Percentiles rank a stretch among this genome's conserved stretches.
Evolutionary conservation across 2,329 filamentous ascomycete genomes (phyloP).

Genomic region (Huntiella bhutanensis): DNA sequence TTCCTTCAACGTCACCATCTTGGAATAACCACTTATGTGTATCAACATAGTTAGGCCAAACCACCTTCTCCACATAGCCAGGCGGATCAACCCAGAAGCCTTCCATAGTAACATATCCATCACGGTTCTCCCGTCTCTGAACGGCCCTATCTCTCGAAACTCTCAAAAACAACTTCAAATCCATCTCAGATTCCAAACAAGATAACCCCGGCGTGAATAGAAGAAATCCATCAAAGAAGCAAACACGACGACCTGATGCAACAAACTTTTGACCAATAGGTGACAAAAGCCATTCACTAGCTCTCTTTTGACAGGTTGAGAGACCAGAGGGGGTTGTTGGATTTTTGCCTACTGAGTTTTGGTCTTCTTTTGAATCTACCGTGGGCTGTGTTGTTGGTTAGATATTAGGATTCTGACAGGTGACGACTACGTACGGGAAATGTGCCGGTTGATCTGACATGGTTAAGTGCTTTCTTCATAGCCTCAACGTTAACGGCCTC

Average conservation of each 20-base stretch:
- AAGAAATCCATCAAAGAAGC: slow-evolving; percentile 75
- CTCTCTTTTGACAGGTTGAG: slow-evolving; percentile 25
- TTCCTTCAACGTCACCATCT: slow-evolving; percentile 43
- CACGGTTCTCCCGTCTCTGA: slow-evolving; percentile 44
- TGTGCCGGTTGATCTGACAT: slow-evolving; percentile 50
- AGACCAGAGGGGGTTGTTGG: slow-evolving; percentile 32
- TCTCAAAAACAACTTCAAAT: slow-evolving; percentile 61
- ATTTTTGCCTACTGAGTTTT: slow-evolving; percentile 38
- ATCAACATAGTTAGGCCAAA: slow-evolving; percentile 85
- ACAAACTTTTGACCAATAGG: slow-evolving; percentile 25
- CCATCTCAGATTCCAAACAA: slow-evolving; percentile 41
- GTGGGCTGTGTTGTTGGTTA: slow-evolving; percentile 14
- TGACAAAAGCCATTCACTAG: slow-evolving; percentile 27
- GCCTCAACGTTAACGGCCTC: slow-evolving; percentile 54
- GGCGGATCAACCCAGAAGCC: slow-evolving; percentile 94
- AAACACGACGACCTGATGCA: slow-evolving; percentile 27
- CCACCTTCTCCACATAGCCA: slow-evolving; percentile 81
- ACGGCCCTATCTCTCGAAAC: slow-evolving; percentile 47
- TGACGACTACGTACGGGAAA: slow-evolving; percentile 34
- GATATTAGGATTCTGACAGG: background rate
- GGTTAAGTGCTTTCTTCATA: slow-evolving; percentile 45
- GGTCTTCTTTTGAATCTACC: slow-evolving; percentile 30
- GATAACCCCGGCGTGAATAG: slow-evolving; percentile 45
- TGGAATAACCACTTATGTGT: slow-evolving; percentile 69
- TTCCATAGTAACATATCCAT: slow-evolving; percentile 63